Percentiles rank a stretch among this genome's conserved stretches.
phyloP scores from a whole-genome alignment of 2,329 filamentous ascomycete species.

The Tolypocladium endophyticum region DNA sequence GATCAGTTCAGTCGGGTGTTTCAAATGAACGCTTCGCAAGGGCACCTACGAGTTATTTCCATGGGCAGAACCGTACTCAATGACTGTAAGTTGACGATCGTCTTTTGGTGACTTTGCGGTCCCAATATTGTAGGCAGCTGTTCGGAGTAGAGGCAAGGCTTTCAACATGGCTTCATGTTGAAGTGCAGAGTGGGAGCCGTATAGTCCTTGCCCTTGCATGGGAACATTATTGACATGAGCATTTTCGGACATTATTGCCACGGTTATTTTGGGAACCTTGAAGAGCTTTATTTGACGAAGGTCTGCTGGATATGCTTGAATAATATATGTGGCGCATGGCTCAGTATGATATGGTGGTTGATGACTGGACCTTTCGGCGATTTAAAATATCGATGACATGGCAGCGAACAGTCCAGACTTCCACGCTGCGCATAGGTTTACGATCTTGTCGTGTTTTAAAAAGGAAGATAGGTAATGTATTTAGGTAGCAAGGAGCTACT shows the following conservation, averaged over 20 bases:
- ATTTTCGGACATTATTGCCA: not conserved
- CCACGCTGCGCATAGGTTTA: no score
- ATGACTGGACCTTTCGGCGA: not conserved
- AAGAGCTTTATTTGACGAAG: not conserved
- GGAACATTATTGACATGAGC: not conserved
- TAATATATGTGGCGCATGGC: not conserved
- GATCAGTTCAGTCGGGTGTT: not conserved
- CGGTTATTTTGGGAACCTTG: not conserved
- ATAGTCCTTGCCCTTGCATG: not conserved
- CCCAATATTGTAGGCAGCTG: not conserved
- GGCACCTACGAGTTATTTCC: not conserved
- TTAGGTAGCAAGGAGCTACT: no score
- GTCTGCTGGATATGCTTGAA: not conserved
- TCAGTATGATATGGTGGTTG: no score
- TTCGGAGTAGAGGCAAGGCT: not conserved
- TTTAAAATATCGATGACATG: not conserved
- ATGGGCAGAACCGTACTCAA: conserved; percentile 1
- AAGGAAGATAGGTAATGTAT: no score
- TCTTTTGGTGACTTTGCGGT: not conserved
- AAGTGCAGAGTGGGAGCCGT: not conserved
- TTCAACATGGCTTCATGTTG: not conserved
- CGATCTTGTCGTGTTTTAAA: no score
- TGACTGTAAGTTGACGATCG: not conserved
- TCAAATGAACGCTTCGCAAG: not conserved
- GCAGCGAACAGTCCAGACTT: no score